Conservation (phyloP, 2,329 filamentous ascomycete genomes). For the Cercospora sp. region DNA sequence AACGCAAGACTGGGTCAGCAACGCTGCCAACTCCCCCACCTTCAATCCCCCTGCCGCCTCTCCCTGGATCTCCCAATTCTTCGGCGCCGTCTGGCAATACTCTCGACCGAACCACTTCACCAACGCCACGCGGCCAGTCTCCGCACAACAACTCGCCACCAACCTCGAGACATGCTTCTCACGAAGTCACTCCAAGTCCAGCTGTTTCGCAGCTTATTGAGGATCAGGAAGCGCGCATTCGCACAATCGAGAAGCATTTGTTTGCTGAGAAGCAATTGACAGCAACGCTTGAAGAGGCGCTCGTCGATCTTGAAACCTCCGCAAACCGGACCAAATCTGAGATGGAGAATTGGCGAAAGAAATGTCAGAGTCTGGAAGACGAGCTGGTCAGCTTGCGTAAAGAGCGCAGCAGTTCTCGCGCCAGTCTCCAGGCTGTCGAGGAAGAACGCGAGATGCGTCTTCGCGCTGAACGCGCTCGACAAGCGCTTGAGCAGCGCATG, state of each 20-base stretch:
- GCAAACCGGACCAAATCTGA: constrained; percentile 90
- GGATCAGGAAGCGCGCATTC: constrained; percentile 92
- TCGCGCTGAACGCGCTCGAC: constrained; percentile 83
- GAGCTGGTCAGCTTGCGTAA: constrained; percentile 67
- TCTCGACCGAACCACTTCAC: constrained; percentile 49
- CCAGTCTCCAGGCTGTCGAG: constrained; percentile 84
- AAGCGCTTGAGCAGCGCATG: constrained; percentile 87
- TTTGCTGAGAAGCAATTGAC: constrained; percentile 96
- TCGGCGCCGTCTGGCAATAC: constrained; percentile 44
- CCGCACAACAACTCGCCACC: constrained; percentile 62
- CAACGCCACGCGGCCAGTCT: constrained; percentile 59
- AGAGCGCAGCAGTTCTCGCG: constrained; percentile 58
- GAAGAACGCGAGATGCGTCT: constrained; percentile 92
- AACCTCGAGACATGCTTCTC: constrained; percentile 70
- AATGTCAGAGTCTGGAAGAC: constrained; percentile 71
- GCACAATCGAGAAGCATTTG: constrained; percentile 94
- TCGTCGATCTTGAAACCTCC: constrained; percentile 88
- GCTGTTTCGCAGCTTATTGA: constrained; percentile 79
- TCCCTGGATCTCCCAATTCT: constrained; percentile 64
- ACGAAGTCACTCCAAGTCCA: constrained; percentile 56
- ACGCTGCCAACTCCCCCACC: constrained; percentile 92
- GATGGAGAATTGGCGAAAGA: constrained; percentile 86
- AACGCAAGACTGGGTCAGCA: constrained; percentile 83
- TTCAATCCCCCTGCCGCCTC: constrained; percentile 89
- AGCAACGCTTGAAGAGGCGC: constrained; percentile 88